Percentiles rank a stretch among this genome's conserved stretches.
Conservation (phyloP, 805 yeast species). For the Metschnikowia noctiluminum region DNA sequence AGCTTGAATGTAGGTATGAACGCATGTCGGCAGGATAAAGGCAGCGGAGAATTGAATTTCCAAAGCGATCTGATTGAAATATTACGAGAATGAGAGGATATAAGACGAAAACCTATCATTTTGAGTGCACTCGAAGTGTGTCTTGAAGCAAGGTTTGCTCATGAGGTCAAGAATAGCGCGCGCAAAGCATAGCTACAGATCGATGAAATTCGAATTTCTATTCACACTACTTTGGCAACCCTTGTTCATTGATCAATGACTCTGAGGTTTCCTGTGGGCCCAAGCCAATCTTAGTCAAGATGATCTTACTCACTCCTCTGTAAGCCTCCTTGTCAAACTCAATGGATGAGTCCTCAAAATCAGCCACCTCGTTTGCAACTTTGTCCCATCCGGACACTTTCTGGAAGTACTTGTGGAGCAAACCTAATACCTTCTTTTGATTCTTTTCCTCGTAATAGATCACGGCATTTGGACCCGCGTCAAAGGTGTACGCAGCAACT, state of each 20-base stretch:
- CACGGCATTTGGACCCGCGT: conserved; percentile 99
- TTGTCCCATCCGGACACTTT: conserved; percentile 68
- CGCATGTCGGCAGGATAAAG: not conserved
- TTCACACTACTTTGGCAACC: conserved; percentile 49
- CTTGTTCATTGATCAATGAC: conserved; percentile 54
- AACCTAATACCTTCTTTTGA: conserved; percentile 69
- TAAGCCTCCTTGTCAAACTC: conserved; percentile 50
- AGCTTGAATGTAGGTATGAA: not conserved
- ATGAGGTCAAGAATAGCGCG: not conserved
- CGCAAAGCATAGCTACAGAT: not conserved
- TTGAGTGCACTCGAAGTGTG: too few species aligned
- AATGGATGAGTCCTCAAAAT: conserved; percentile 25
- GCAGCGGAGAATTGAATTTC: not conserved
- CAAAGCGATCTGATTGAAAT: not conserved
- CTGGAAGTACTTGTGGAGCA: conserved; percentile 58
- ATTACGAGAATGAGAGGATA: not conserved
- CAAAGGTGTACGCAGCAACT: conserved; percentile 95
- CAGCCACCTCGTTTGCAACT: conserved; percentile 16
- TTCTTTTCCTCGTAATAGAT: conserved; percentile 78
- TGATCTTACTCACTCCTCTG: conserved; percentile 77
- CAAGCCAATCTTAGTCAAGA: conserved; percentile 80
- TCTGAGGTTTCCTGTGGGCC: conserved; percentile 71
- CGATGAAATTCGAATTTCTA: not conserved
- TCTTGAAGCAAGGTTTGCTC: too few species aligned
- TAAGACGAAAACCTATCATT: conserved; percentile 1